Conservation (phyloP, 2,329 filamentous ascomycete species). For the Diaporthe velutina region DNA sequence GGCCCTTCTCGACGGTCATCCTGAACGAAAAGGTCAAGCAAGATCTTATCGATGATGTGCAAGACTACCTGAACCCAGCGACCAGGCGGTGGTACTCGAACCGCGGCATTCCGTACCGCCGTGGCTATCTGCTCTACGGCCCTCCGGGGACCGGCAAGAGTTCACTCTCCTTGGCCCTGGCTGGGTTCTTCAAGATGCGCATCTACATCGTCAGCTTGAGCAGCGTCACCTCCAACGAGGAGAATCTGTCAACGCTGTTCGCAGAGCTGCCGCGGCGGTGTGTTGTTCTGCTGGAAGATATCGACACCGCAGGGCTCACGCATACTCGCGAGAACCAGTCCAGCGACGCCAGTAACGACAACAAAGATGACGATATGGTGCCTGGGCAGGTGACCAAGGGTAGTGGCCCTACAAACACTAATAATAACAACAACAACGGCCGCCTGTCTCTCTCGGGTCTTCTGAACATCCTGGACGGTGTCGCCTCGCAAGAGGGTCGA, state of each 20-base stretch:
- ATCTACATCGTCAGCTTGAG: constrained; percentile 81
- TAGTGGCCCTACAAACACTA: constrained; percentile 36
- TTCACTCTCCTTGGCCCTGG: constrained; percentile 77
- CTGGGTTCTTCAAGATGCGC: constrained; percentile 77
- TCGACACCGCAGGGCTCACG: constrained; percentile 79
- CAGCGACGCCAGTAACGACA: constrained; percentile 30
- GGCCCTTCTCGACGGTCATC: constrained; percentile 76
- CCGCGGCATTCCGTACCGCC: constrained; percentile 85
- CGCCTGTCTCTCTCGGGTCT: constrained; percentile 80
- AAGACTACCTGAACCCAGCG: constrained; percentile 72
- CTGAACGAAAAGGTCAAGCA: constrained; percentile 72
- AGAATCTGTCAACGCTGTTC: constrained; percentile 74
- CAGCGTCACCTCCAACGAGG: constrained; percentile 73
- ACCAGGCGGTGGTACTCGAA: constrained; percentile 85
- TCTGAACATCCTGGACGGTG: constrained; percentile 85
- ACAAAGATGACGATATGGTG: constrained; percentile 41
- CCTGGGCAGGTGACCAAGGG: constrained; percentile 27
- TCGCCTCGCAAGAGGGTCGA: constrained; percentile 73
- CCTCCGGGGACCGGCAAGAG: constrained; percentile 86
- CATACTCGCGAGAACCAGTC: constrained; percentile 63
- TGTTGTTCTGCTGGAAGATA: constrained; percentile 81
- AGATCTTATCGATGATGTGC: constrained; percentile 70
- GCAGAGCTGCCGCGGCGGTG: constrained; percentile 76
- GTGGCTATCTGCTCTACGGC: constrained; percentile 86
- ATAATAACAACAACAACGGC: constrained; percentile 42